A percentile compares a stretch with the other conserved stretches of the same genome.
Evolutionary conservation across 23 red algal species (phyloP).

Genomic region (Pyropia haitanensis): DNA sequence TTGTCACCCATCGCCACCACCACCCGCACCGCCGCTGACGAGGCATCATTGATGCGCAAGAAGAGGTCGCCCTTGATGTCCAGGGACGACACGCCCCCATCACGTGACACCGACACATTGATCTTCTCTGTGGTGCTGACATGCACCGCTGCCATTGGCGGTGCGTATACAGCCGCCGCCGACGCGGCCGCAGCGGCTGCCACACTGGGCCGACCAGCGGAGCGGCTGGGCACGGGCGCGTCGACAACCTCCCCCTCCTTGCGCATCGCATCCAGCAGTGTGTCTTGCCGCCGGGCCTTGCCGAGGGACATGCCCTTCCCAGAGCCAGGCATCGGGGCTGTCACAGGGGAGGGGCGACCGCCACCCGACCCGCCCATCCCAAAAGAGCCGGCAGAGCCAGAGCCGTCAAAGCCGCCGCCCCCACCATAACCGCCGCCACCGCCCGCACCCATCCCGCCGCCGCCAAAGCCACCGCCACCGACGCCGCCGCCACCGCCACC

Average conservation of each 20-base stretch:
- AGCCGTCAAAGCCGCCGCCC: slow-evolving; percentile 21
- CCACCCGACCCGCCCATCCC: slow-evolving; percentile 12
- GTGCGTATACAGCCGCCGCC: slow-evolving; percentile 45
- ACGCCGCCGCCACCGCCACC: background rate
- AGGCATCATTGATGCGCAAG: slow-evolving; percentile 64
- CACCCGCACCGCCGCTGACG: slow-evolving; percentile 53
- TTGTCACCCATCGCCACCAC: slow-evolving; percentile 29
- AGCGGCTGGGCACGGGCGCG: slow-evolving; percentile 21
- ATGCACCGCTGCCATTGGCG: slow-evolving; percentile 68
- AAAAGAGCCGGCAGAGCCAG: slow-evolving; percentile 1
- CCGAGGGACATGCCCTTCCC: slow-evolving; percentile 79
- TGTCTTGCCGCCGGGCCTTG: slow-evolving; percentile 51
- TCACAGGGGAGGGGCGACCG: slow-evolving; percentile 14
- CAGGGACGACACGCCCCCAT: slow-evolving; percentile 80
- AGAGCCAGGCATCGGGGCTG: slow-evolving; percentile 35
- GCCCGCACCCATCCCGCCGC: background rate
- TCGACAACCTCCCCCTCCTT: slow-evolving; percentile 84
- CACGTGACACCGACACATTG: slow-evolving; percentile 42
- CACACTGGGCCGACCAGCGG: slow-evolving; percentile 3
- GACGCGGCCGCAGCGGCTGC: slow-evolving; percentile 37
- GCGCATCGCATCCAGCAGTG: slow-evolving; percentile 63
- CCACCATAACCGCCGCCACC: slow-evolving; percentile 9
- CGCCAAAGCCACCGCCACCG: slow-evolving; percentile 3
- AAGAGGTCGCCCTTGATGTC: slow-evolving; percentile 93
- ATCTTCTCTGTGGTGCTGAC: slow-evolving; percentile 66